Evolutionary conservation across 306 rosid genomes (phyloP), one percentile per base, ranked within the genome.

Genomic region (Amphicarpaea edgeworthii): DNA sequence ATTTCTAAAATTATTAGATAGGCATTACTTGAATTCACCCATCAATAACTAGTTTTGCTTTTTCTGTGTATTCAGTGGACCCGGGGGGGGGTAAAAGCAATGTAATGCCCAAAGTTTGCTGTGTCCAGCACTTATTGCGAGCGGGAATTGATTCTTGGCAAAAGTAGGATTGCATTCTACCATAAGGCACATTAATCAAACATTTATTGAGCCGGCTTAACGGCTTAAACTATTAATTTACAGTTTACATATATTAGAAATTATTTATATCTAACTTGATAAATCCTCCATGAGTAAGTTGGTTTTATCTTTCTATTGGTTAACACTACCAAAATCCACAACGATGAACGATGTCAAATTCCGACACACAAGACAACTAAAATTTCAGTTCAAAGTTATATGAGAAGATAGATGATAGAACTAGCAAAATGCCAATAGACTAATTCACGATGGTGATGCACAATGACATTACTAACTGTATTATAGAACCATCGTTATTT

Each of bases 131-230:
- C 74, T 64, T 45, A 51, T 67, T 41, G 64, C 68, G 77, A 66
- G 64, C 68, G 77, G 70, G 70, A 64, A 75, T 60, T 54, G 84
- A 77, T 77, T 72, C 73, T 59, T 64, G 3, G 53, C 73, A 30
- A 40, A 40, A 59, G 46, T 58, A 34, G 60, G 70, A 58, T 57
- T 68, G 19, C 61, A 47, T 23, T 73, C 63, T 19, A n/a, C 74
- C 17, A 0, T 16, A 43, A 11, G 30, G 12, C 42, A 55, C 45
- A 16, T 73, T 26, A 15, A 54, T 38, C 23, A 38, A 38, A 45
- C 40, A 37, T 28, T 28, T 0, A 50, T 61, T 8, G 8, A 32
- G 3, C 12, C 3, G 14, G 45, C 45, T n/a, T 32, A 7, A 61
- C 46, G 37, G 47, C 28, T 21, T 54, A 63, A 62, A 34, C 45